Percentiles rank a stretch among this genome's conserved stretches.
These are phyloP conservation scores for Theileria annulata DNA, from an alignment of 169 alveolate species.

Conservation along the genomic window DNA sequence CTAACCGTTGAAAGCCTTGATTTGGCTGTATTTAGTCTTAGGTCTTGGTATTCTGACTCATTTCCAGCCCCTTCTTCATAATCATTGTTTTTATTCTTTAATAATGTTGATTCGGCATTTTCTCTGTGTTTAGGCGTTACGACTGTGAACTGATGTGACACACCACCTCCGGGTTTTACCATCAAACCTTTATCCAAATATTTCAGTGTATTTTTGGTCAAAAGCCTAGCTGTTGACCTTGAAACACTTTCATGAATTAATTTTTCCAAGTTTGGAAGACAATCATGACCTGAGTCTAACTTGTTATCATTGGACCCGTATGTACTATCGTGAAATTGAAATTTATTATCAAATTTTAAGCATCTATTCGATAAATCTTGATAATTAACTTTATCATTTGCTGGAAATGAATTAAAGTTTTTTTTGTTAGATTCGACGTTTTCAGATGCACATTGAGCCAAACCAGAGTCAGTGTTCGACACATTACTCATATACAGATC, in stretches of 20 bases:
- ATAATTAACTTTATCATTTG: background rate
- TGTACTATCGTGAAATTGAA: background rate
- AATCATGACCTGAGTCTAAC: background rate
- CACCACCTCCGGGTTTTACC: conserved; percentile 13
- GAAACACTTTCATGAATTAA: conserved; percentile 15
- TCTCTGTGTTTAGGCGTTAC: background rate
- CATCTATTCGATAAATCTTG: background rate
- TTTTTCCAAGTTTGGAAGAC: conserved; percentile 7
- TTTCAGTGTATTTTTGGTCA: conserved; percentile 12
- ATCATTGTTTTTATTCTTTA: background rate
- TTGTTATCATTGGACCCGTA: background rate
- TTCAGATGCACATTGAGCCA: conserved; percentile 18
- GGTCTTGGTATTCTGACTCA: background rate
- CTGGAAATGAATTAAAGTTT: background rate
- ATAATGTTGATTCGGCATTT: background rate
- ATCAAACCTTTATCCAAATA: conserved; percentile 7
- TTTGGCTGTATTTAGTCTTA: background rate
- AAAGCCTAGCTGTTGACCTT: conserved; percentile 16
- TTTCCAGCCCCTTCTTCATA: background rate
- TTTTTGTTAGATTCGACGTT: background rate
- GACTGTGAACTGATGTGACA: conserved; percentile 7
- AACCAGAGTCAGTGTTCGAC: conserved; percentile 16
- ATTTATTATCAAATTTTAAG: background rate
- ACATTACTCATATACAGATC: conserved; percentile 4
- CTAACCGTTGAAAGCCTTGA: background rate